Percentiles rank a stretch among this genome's conserved stretches.
These are phyloP conservation scores for Kluyveromyces aestuarii DNA, from an alignment of 805 yeast species.

Conservation along the genomic window DNA sequence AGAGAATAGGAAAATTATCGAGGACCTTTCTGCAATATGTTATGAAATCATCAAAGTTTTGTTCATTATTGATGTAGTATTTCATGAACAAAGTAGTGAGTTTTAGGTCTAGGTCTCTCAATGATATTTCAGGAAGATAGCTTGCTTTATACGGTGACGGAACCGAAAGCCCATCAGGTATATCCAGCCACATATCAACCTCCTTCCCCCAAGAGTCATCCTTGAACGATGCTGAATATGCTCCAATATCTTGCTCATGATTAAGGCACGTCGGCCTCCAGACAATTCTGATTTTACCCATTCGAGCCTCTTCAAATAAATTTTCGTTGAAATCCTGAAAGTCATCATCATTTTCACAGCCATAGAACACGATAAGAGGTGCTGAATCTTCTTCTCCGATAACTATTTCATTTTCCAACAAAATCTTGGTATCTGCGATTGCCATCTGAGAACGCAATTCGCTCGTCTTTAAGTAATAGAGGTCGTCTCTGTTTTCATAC, in stretches of 20 bases:
- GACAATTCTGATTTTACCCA: constrained; percentile 61
- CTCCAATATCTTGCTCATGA: constrained; percentile 33
- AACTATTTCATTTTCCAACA: constrained; percentile 50
- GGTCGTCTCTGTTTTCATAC: constrained; percentile 61
- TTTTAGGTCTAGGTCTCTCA: constrained; percentile 46
- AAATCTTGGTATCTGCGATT: constrained; percentile 10
- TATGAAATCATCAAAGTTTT: constrained; percentile 28
- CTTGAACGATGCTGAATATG: constrained; percentile 25
- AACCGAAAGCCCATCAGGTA: constrained; percentile 39
- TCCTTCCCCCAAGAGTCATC: constrained; percentile 26
- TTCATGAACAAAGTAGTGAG: constrained; percentile 51
- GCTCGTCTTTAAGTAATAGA: constrained; percentile 67
- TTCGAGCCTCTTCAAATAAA: constrained; percentile 47
- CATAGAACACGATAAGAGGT: constrained; percentile 60
- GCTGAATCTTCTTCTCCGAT: constrained; percentile 41
- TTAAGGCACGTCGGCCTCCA: constrained; percentile 56
- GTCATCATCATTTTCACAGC: constrained; percentile 41
- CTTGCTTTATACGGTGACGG: constrained; percentile 29
- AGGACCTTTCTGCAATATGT: constrained; percentile 31
- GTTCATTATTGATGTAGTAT: constrained; percentile 25
- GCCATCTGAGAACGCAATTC: constrained; percentile 19
- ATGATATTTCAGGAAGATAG: constrained; percentile 12
- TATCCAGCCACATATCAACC: constrained; percentile 32
- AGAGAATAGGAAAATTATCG: constrained; percentile 31
- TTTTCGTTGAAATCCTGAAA: constrained; percentile 52